Percentiles rank a stretch among this genome's conserved stretches.
phyloP scores from a whole-genome alignment of 495 filamentous ascomycete genomes.

The Neurospora hispaniola region DNA sequence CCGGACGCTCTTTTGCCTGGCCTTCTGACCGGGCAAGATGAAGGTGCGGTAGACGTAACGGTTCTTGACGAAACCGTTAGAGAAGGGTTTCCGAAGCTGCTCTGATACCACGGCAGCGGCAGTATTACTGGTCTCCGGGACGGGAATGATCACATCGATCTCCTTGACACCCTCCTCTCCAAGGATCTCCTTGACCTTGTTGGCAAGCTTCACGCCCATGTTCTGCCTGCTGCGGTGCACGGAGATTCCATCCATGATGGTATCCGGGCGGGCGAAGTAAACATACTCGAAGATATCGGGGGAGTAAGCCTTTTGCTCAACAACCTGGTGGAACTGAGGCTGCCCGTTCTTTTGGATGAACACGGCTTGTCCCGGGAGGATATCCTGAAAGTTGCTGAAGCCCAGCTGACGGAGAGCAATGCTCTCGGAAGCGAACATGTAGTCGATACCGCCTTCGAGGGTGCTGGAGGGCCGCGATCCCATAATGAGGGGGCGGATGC shows the following conservation, averaged over 20 bases:
- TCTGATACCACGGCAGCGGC: conserved; percentile 73
- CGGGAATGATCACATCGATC: conserved; percentile 60
- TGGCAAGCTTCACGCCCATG: conserved; percentile 83
- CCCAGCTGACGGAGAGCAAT: conserved; percentile 83
- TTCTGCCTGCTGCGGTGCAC: conserved; percentile 81
- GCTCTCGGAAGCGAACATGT: conserved; percentile 97
- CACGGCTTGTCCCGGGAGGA: conserved; percentile 85
- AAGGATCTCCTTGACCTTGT: conserved; percentile 62
- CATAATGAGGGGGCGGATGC: conserved; percentile 81
- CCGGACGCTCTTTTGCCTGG: conserved; percentile 68
- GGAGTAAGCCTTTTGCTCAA: conserved; percentile 58
- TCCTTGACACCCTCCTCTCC: conserved; percentile 65
- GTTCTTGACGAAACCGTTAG: conserved; percentile 74
- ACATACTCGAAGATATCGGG: conserved; percentile 94
- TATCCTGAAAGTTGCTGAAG: conserved; percentile 71
- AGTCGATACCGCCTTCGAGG: conserved; percentile 64
- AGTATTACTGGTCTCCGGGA: conserved; percentile 48
- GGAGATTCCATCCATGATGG: conserved; percentile 85
- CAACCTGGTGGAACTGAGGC: conserved; percentile 70
- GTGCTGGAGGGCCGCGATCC: conserved; percentile 58
- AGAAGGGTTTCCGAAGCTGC: conserved; percentile 67
- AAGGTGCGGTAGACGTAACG: conserved; percentile 94
- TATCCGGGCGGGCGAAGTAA: conserved; percentile 82
- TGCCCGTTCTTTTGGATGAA: conserved; percentile 77
- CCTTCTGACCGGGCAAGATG: conserved; percentile 85